Evolutionary conservation across 2,329 filamentous ascomycete genomes (phyloP).

Genomic region (Colletotrichum gigasporum): DNA sequence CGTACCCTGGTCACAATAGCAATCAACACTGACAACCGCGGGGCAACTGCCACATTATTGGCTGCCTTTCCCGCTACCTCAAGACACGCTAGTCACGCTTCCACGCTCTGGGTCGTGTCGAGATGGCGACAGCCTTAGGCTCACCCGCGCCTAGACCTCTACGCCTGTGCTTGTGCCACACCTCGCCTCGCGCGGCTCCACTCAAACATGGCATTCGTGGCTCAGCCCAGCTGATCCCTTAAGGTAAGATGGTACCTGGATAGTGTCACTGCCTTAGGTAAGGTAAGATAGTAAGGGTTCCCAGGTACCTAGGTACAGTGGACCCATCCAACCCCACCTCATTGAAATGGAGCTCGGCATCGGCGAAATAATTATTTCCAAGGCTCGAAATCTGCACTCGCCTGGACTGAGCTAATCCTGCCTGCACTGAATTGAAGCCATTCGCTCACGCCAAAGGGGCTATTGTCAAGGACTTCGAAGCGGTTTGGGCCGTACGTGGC

Average conservation of each 20-base stretch:
- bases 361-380: constrained; percentile 29
- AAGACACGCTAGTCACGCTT: constrained; percentile 16
- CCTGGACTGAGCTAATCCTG: not conserved
- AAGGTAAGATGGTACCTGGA: no score
- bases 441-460: not conserved
- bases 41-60: constrained; percentile 64
- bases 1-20: constrained; percentile 25
- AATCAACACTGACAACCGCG: constrained; percentile 65
- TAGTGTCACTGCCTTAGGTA: no score
- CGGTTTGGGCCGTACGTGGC: no score
- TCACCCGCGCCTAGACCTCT: not conserved
- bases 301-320: no score
- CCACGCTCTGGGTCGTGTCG: constrained; percentile 1
- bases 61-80: constrained; percentile 34
- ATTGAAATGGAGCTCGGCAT: constrained; percentile 10
- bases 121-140: not conserved
- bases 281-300: no score
- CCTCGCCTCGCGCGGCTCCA: no score
- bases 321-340: not conserved
- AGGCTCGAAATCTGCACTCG: constrained; percentile 25
- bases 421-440: constrained; percentile 2
- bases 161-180: no score
- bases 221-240: no score
- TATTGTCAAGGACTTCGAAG: not conserved
- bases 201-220: no score